Evolutionary conservation across 805 yeast genomes (phyloP).

Genomic region (Zygosaccharomyces bisporus): DNA sequence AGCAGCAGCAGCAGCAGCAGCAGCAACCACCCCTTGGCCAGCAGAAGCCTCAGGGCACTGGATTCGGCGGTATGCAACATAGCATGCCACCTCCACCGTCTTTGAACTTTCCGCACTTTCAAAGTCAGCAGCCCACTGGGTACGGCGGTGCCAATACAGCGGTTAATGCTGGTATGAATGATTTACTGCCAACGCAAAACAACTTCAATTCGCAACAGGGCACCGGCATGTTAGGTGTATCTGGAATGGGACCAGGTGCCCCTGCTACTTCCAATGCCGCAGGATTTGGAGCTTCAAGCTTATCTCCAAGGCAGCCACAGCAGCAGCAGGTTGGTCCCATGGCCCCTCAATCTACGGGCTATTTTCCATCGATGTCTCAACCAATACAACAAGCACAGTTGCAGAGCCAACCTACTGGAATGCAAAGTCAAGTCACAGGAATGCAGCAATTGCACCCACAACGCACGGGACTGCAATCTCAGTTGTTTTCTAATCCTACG

Average conservation of each 20-base stretch:
- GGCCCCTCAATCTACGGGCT: constrained; percentile 44
- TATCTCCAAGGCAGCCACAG: constrained; percentile 20
- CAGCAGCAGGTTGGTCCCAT: constrained; percentile 20
- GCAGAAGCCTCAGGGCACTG: constrained; percentile 18
- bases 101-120: constrained; percentile 15
- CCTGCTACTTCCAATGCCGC: constrained; percentile 19
- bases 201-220: constrained; percentile 20
- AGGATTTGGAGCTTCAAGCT: constrained; percentile 4
- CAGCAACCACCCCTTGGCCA: constrained; percentile 15
- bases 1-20: constrained; percentile 15
- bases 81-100: constrained; percentile 2
- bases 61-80: constrained; percentile 13
- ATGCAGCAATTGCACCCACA: constrained; percentile 26
- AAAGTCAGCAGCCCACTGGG: constrained; percentile 22
- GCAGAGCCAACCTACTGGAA: constrained; percentile 15
- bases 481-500: constrained; percentile 25
- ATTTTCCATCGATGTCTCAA: constrained; percentile 25
- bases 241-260: constrained; percentile 14
- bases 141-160: constrained; percentile 29
- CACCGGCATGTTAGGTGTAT: constrained; percentile 6
- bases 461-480: constrained; percentile 15
- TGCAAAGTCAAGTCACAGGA: constrained; percentile 23
- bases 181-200: constrained; percentile 21
- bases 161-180: constrained; percentile 8
- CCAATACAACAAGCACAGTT: constrained; percentile 15